Evolutionary conservation across 495 filamentous ascomycete species (phyloP), one percentile per base, ranked within the genome.

Genomic region (Aspergillus kassunensis): DNA sequence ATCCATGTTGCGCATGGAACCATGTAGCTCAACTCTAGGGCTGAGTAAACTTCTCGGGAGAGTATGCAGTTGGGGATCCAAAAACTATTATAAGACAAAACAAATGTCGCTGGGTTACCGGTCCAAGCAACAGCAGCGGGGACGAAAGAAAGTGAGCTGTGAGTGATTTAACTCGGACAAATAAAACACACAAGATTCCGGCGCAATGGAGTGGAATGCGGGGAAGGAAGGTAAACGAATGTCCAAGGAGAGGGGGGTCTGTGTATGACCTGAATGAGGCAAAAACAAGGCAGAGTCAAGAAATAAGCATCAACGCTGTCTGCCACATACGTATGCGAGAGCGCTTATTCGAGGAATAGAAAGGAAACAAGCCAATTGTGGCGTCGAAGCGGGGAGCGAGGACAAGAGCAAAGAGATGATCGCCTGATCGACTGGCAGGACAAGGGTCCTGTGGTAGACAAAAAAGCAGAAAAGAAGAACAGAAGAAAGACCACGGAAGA

Each of bases 121-220:
- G 44, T 27, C 59, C 48, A 30, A 30, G 35, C 34, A 45, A 42
- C 24, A 9, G 9, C 34, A 44, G 53, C 23, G 27, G 36, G 30
- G 30, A 47, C 27, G 48, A 49, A 43, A 43, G 23, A 44, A 51
- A 49, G 27, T 33, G 51, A 46, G 41, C 21, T 43, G 43, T 37
- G 11, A 36, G 16, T 40, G 39, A 46, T 30, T 46, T n/a, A 30
- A 23, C n/a, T 33, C 35, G 27, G 16, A n/a, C 23, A 2, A 15
- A 13, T 6, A n/a, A 19, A 42, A 44, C 21, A 13, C 49, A 9
- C 4, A 31, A 27, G 12, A 46, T 50, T 45, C 51, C 49, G 42
- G 43, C 52, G 44, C 55, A 19, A 53, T 57, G 52, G 49, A 19
- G 27, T 55, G 59, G 59, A 61, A 61, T 61, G 59, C 49, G 52